Conservation (phyloP, 73 alveolate genomes). For the Symbiodinium pilosum region DNA sequence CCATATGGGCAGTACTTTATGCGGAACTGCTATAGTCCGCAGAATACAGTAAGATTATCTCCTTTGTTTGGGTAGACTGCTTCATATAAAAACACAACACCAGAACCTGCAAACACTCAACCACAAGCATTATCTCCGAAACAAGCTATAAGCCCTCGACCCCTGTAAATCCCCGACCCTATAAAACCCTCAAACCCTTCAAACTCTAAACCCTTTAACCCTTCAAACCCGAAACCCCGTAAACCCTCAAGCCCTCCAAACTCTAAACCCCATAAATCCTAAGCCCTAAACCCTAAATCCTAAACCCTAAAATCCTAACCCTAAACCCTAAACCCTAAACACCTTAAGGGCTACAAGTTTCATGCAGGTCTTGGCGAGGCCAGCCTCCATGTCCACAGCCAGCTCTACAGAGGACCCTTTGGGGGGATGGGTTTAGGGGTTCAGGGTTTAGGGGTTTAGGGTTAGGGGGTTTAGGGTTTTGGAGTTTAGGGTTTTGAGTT, state of each 20-base stretch:
- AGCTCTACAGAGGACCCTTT: background rate
- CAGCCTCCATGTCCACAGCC: constrained; percentile 4
- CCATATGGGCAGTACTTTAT: no score
- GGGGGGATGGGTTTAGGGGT: background rate
- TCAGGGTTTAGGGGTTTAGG: background rate
- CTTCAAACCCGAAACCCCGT: background rate
- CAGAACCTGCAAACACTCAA: background rate
- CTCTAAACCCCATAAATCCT: background rate
- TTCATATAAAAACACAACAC: background rate
- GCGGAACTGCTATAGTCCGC: background rate
- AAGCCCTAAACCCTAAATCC: background rate
- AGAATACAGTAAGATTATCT: no score
- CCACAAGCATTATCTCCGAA: background rate
- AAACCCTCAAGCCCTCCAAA: no score
- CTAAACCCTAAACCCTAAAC: background rate
- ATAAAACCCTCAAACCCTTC: background rate
- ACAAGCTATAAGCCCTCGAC: background rate
- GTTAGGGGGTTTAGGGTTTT: background rate
- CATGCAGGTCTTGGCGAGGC: background rate
- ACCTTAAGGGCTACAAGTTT: no score
- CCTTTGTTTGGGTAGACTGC: no score
- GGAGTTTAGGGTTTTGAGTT: background rate
- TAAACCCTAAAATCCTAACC: background rate
- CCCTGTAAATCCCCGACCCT: background rate
- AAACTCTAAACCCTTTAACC: no score